Percentiles rank a stretch among this genome's conserved stretches.
Conservation (phyloP, 2,329 filamentous ascomycete species). For the Trichophyton simii region DNA sequence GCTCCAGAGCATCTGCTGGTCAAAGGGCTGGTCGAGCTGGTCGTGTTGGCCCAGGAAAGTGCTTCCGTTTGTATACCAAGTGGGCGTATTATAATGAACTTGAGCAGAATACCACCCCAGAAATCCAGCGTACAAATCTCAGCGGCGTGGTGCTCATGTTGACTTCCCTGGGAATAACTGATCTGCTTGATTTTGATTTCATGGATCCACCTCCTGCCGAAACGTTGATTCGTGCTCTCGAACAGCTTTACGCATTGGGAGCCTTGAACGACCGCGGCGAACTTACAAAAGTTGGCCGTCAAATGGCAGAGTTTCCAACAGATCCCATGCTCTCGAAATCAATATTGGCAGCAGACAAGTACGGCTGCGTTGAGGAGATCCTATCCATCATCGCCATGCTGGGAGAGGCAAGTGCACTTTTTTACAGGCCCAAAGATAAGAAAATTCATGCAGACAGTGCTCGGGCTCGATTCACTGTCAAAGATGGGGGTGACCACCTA, state of each 20-base stretch:
- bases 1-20: constrained; percentile 81
- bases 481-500: constrained; percentile 80
- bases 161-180: constrained; percentile 82
- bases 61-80: constrained; percentile 85
- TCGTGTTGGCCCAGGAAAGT: constrained; percentile 82
- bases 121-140: constrained; percentile 84
- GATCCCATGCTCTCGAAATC: constrained; percentile 86
- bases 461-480: constrained; percentile 73
- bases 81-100: constrained; percentile 92
- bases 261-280: constrained; percentile 80
- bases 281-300: constrained; percentile 77
- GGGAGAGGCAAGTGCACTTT: constrained; percentile 73
- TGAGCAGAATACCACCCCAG: constrained; percentile 79
- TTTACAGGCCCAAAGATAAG: constrained; percentile 93
- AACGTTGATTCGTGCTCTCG: constrained; percentile 74
- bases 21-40: constrained; percentile 88
- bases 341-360: constrained; percentile 75
- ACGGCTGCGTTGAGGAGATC: constrained; percentile 87
- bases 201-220: constrained; percentile 88
- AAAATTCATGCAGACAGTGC: constrained; percentile 92
- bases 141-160: constrained; percentile 72
- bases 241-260: constrained; percentile 82
- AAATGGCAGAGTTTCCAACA: constrained; percentile 91
- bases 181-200: constrained; percentile 88
- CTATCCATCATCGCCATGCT: constrained; percentile 92